Evolutionary conservation across 495 filamentous ascomycete genomes (phyloP), one percentile per base, ranked within the genome.

Genomic region (Xylaria longipes): DNA sequence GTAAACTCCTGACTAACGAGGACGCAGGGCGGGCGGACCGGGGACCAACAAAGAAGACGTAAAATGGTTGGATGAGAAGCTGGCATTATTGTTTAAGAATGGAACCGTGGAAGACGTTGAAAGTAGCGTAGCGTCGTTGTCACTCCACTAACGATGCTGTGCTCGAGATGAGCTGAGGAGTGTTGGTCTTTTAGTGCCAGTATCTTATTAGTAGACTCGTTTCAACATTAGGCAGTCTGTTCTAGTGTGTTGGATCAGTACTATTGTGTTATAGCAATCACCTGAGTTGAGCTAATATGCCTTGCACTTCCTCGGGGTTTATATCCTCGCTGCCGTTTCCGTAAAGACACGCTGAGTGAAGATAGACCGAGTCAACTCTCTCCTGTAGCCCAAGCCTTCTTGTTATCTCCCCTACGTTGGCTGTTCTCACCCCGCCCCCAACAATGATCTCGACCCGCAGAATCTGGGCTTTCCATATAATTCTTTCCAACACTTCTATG

Each of bases 31-130:
- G 33, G 88, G 89, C 70, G 91, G 91, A 20, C 91, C 91, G 12
- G 89, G 89, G 0, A 82, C 88, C 63, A 90, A 84, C 72, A 86
- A 83, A 52, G 87, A 90, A 41, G 91, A 93, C 80, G 81, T 91
- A 5, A 84, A 86, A 70, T 93, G 90, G 89, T 81, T 93, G 64
- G 89, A 93, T 77, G 81, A 87, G 33, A 87, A 87, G 73, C 73
- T 93, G 69, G 77, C 75, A 5, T 71, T 76, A 5, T 86, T 90
- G 69, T 88, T 91, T 45, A 33, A 56, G 15, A 74, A 52, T 63
- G 50, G 66, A 54, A 69, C n/a, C 1, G 20, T 68, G 22, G 41
- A 25, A 3, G 64, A 27, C n/a, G 27, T 11, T 15, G 33, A 57
- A 25, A 25, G 64, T 7, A 20, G 31, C 15, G 29, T 54, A 14